A percentile compares a stretch with the other conserved stretches of the same genome.
These are phyloP conservation scores for Sextonia rubra DNA, from an alignment of 164 flowering plant species.

Conservation along the genomic window DNA sequence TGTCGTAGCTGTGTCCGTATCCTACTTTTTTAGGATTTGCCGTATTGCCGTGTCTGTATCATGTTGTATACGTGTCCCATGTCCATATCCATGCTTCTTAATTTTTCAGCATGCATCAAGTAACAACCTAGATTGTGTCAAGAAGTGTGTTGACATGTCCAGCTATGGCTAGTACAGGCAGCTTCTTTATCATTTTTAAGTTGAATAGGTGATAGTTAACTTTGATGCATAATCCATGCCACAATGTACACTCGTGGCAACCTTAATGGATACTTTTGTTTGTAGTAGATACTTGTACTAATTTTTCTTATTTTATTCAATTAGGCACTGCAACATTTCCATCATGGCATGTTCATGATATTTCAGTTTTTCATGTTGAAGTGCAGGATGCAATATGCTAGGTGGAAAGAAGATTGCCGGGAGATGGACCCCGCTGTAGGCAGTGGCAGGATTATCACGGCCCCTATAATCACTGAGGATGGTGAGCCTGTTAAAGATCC, in stretches of 20 bases:
- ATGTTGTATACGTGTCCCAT: too few species aligned
- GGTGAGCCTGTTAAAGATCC: conserved; percentile 88
- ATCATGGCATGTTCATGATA: background rate
- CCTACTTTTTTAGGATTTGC: too few species aligned
- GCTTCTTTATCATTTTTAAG: too few species aligned
- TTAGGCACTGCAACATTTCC: background rate
- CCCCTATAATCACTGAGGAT: conserved; percentile 81
- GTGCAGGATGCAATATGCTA: conserved; percentile 65
- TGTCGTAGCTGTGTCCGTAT: too few species aligned
- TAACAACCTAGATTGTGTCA: too few species aligned
- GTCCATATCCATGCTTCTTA: too few species aligned
- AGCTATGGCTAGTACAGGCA: too few species aligned
- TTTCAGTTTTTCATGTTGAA: conserved; percentile 4
- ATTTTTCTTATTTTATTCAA: background rate
- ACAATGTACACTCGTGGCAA: background rate
- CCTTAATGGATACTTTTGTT: background rate
- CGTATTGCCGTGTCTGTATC: too few species aligned
- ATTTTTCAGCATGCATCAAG: too few species aligned
- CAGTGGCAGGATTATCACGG: conserved; percentile 86
- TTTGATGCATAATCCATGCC: too few species aligned
- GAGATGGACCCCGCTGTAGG: conserved; percentile 81
- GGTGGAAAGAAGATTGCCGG: conserved; percentile 73
- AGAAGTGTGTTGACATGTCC: too few species aligned
- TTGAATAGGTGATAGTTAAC: too few species aligned
- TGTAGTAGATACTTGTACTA: background rate